Base-by-base conservation (phyloP, 306 rosid genomes). In the Geum urbanum region DNA sequence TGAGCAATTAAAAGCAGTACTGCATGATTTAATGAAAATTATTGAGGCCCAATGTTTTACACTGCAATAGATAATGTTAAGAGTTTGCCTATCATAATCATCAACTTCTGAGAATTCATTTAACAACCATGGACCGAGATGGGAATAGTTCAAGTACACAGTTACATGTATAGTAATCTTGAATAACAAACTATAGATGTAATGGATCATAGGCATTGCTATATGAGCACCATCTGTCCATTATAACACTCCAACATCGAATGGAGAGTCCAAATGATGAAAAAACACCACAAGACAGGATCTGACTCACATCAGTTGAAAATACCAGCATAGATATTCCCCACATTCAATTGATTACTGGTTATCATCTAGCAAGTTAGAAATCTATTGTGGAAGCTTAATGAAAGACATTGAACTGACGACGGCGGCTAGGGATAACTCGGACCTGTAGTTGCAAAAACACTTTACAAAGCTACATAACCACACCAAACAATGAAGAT, bases 1-100 rank as follows among this genome's bases (percentile, higher is more conserved):
- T 75, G 35, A 48, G 66, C 60, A 22, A 4, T 56, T 11, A 47
- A n/a, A 74, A 20, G 57, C 72, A 35, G 41, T 55, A 9, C 14
- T 56, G 5, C n/a, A 37, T 1, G 2, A 24, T 6, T 54, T 32
- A 20, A 19, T 10, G 2, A 43, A 43, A 62, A 52, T 43, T 41
- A 64, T 52, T 53, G 18, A 40, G 45, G 43, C 11, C 18, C 15
- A 62, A 16, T 20, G 37, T 5, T 0, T 53, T 27, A 13, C 4
- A 54, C 16, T 45, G 46, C 7, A 1, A 3, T n/a, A 39, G 40
- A 39, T 20, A 40, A 40, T 37, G 7, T 69, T 41, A 7, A 46
- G 22, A 5, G 43, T 64, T 64, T 20, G n/a, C 53, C 12, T 15
- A 19, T 19, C 51, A 53, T 40, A 12, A 6, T 54, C 49, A 39